phyloP scores from a whole-genome alignment of 164 flowering plant genomes.

The Magnolia changhungtana region DNA sequence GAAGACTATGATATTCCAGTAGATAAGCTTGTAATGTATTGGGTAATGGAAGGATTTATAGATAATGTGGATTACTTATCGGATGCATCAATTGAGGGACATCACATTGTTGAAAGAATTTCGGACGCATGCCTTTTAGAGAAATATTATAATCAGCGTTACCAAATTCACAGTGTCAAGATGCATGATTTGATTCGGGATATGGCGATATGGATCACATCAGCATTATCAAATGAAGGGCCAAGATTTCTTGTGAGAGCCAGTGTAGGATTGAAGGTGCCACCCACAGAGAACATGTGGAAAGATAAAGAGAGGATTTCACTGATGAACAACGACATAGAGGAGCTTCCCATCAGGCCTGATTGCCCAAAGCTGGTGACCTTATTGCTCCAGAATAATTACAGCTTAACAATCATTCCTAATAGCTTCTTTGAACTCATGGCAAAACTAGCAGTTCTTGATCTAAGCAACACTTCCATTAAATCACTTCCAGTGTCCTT shows the following conservation, averaged over 20 bases:
- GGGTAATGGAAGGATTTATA: conserved; percentile 3
- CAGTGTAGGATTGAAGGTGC: neutral
- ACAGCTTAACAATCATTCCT: neutral
- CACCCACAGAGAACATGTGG: neutral
- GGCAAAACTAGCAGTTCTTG: conserved; percentile 1
- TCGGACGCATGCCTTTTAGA: conserved; percentile 9
- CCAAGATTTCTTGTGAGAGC: neutral
- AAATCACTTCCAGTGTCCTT: neutral
- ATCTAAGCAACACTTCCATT: conserved; percentile 3
- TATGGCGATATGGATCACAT: conserved; percentile 3
- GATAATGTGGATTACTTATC: neutral
- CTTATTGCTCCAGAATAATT: neutral
- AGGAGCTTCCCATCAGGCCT: neutral
- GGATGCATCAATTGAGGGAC: neutral
- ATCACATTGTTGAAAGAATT: neutral
- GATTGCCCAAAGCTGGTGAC: neutral
- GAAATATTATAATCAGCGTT: neutral
- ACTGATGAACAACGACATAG: neutral
- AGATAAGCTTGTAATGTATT: neutral
- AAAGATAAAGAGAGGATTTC: conserved; percentile 1
- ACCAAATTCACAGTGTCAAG: neutral
- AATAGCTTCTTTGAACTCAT: conserved; percentile 1
- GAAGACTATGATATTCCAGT: neutral
- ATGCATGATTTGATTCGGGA: conserved; percentile 8
- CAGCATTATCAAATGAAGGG: neutral